These are phyloP conservation scores for Coemansia sp. DNA, from an alignment of 371 early-diverging fungal species.

Conservation along the genomic window DNA sequence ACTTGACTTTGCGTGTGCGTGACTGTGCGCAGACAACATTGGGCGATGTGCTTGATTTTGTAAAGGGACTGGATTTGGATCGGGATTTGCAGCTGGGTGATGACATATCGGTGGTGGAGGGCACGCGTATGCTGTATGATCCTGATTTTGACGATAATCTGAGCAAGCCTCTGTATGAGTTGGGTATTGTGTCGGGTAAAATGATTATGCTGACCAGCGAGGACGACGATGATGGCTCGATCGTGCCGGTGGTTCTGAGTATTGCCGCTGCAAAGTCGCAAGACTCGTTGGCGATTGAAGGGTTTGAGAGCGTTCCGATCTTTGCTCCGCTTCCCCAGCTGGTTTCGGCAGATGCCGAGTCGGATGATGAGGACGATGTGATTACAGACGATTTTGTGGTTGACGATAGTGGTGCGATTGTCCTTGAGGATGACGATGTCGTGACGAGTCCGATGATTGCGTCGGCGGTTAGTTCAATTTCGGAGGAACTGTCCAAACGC, in stretches of 20 bases:
- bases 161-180: slow-evolving; percentile 55
- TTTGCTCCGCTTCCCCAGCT: slow-evolving; percentile 29
- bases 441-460: background rate
- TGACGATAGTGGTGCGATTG: slow-evolving; percentile 13
- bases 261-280: slow-evolving; percentile 10
- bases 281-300: slow-evolving; percentile 18
- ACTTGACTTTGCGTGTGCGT: slow-evolving; percentile 41
- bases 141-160: slow-evolving; percentile 86
- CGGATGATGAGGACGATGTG: slow-evolving; percentile 8
- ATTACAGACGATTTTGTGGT: background rate
- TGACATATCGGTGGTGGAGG: slow-evolving; percentile 56
- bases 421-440: slow-evolving; percentile 14
- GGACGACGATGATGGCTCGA: slow-evolving; percentile 19
- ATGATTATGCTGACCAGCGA: slow-evolving; percentile 40
- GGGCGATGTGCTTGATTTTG: slow-evolving; percentile 41
- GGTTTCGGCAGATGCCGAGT: background rate
- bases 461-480: slow-evolving; percentile 7
- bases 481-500: slow-evolving; percentile 32
- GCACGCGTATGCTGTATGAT: slow-evolving; percentile 73
- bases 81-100: slow-evolving; percentile 44
- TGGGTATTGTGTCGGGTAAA: slow-evolving; percentile 51
- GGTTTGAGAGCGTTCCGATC: slow-evolving; percentile 25
- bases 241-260: slow-evolving; percentile 36
- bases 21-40: slow-evolving; percentile 44
- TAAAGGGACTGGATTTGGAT: slow-evolving; percentile 11